Conservation (phyloP, 495 filamentous ascomycete genomes). For the Barbatosphaeria neglecta region DNA sequence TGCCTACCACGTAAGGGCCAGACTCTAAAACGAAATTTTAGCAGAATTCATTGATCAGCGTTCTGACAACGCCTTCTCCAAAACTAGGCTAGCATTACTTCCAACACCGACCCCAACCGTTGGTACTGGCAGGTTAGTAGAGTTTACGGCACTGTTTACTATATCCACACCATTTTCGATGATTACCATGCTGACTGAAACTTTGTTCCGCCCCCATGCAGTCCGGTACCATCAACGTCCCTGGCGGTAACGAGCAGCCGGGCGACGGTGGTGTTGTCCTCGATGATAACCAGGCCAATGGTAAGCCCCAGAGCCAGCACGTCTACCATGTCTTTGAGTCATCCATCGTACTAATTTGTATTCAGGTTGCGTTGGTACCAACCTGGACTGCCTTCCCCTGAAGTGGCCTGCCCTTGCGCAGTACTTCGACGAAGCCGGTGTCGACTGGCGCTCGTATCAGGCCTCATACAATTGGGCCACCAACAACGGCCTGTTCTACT, state of each 20-base stretch:
- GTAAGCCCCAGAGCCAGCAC: too few species aligned
- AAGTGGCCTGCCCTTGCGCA: conserved; percentile 18
- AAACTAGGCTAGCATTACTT: conserved; percentile 16
- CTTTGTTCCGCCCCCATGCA: not conserved
- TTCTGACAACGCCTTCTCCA: too few species aligned
- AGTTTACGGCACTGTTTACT: too few species aligned
- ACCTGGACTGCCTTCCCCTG: conserved; percentile 14
- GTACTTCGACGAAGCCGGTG: conserved; percentile 15
- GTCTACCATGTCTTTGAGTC: not conserved
- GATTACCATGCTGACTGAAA: not conserved
- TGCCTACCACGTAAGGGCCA: conserved; percentile 12
- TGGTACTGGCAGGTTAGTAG: conserved; percentile 13
- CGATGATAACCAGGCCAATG: conserved; percentile 18
- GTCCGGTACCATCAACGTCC: conserved; percentile 17
- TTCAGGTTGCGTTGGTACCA: conserved; percentile 13
- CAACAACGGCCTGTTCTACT: conserved; percentile 17
- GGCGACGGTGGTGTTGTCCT: conserved; percentile 14
- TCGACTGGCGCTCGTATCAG: conserved; percentile 22
- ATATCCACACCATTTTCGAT: too few species aligned
- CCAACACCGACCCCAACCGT: conserved; percentile 19
- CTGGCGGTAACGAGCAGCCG: conserved; percentile 12
- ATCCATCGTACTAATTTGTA: not conserved
- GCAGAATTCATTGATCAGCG: too few species aligned
- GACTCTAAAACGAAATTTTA: too few species aligned
- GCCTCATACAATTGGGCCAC: conserved; percentile 16